Evolutionary conservation across 1,284 basidiomycete species (phyloP).

Genomic region (Sporisorium sorghi): DNA sequence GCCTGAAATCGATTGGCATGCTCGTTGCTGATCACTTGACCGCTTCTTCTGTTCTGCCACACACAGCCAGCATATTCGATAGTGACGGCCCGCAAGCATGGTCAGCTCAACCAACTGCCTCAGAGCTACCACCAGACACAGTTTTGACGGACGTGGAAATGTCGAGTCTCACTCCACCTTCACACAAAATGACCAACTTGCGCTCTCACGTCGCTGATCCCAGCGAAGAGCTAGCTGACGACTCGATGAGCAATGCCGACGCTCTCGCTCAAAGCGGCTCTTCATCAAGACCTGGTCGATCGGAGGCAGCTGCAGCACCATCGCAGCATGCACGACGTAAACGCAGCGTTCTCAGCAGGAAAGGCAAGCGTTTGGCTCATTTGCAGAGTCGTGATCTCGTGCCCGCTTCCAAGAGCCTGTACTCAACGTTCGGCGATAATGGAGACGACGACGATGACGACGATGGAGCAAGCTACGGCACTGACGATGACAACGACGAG

Average conservation of each 20-base stretch:
- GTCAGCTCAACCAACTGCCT: slow-evolving; percentile 17
- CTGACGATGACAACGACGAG: slow-evolving; percentile 25
- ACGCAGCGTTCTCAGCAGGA: slow-evolving; percentile 46
- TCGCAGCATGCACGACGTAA: slow-evolving; percentile 31
- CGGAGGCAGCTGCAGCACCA: background rate
- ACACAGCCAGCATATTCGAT: slow-evolving; percentile 34
- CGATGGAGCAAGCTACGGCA: slow-evolving; percentile 17
- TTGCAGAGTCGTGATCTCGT: slow-evolving; percentile 42
- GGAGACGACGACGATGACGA: slow-evolving; percentile 12
- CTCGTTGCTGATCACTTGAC: background rate
- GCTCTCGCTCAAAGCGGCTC: background rate
- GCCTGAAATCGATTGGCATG: background rate
- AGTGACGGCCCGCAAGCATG: slow-evolving; percentile 6
- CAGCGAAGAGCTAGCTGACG: slow-evolving; percentile 28
- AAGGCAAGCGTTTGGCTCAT: slow-evolving; percentile 47
- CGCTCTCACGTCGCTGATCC: slow-evolving; percentile 8
- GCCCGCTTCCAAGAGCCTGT: slow-evolving; percentile 12
- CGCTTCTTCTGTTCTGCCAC: background rate
- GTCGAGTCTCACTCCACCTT: slow-evolving; percentile 50
- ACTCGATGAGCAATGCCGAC: slow-evolving; percentile 34
- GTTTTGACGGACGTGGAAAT: slow-evolving; percentile 52
- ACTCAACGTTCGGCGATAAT: background rate
- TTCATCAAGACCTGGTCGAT: background rate
- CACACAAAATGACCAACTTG: slow-evolving; percentile 20
- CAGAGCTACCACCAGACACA: slow-evolving; percentile 17